phyloP scores from a whole-genome alignment of 192 early-diverging fungal species.

The Backusella morwellensis region DNA sequence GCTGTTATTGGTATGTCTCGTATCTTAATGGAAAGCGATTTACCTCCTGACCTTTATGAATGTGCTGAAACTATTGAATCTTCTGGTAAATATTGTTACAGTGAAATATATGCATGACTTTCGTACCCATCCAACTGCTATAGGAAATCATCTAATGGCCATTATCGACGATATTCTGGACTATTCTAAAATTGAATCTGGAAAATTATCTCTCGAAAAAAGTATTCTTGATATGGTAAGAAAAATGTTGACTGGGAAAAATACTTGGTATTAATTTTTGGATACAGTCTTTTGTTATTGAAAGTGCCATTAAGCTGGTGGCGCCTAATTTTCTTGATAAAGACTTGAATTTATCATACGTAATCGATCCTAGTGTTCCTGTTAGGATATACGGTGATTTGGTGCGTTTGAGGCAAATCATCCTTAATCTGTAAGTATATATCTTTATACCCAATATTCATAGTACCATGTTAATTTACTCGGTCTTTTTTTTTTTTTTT shows the following conservation, averaged over 20 bases:
- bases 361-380: constrained; percentile 25
- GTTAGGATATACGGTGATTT: constrained; percentile 46
- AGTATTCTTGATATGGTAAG: constrained; percentile 17
- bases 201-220: constrained; percentile 57
- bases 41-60: constrained; percentile 69
- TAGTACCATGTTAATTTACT: neutral
- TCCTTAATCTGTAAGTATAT: constrained; percentile 44
- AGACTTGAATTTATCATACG: constrained; percentile 42
- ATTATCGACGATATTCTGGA: constrained; percentile 81
- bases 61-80: constrained; percentile 46
- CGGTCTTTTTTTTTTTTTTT: neutral
- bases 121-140: neutral
- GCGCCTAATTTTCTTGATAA: constrained; percentile 60
- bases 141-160: constrained; percentile 47
- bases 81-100: constrained; percentile 8
- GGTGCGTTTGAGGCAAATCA: constrained; percentile 49
- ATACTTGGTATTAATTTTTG: neutral
- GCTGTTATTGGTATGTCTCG: constrained; percentile 71
- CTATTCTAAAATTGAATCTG: constrained; percentile 78
- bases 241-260: neutral
- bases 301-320: constrained; percentile 63
- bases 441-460: neutral
- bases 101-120: neutral
- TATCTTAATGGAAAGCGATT: constrained; percentile 65
- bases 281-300: constrained; percentile 41